Evolutionary conservation across 176 grass and related monocot genomes (phyloP).

Genomic region (Chloris gayana): DNA sequence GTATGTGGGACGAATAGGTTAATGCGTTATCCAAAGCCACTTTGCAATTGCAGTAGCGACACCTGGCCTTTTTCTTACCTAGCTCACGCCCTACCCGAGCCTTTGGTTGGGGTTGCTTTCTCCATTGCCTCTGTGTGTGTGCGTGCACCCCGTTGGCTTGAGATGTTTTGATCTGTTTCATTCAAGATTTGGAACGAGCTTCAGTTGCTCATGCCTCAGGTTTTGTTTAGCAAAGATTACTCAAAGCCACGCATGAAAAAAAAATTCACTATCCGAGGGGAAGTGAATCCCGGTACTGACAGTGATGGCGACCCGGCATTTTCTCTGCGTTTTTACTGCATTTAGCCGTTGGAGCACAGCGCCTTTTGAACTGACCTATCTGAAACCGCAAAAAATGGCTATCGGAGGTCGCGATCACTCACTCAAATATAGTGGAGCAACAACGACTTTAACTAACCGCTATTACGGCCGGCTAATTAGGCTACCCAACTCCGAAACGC

Average conservation of each 20-base stretch:
- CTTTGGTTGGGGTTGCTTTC: neutral
- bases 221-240: too few relatives aligned
- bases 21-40: slow-evolving; percentile 10
- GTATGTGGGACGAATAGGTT: neutral
- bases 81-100: neutral
- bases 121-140: neutral
- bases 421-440: neutral
- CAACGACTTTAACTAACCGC: neutral
- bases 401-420: slow-evolving; percentile 14
- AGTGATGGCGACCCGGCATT: too few relatives aligned
- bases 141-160: neutral
- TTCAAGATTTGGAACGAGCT: too few relatives aligned
- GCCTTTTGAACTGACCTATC: neutral
- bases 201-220: too few relatives aligned
- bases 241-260: too few relatives aligned
- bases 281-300: too few relatives aligned
- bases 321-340: neutral
- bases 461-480: neutral
- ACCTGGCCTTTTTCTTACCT: neutral
- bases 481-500: slow-evolving; percentile 16
- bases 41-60: neutral
- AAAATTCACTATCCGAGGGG: too few relatives aligned
- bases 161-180: neutral
- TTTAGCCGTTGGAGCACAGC: slow-evolving; percentile 21
- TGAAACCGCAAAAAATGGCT: neutral